Base-by-base conservation (phyloP, 2,329 filamentous ascomycete genomes). In the Diaporthe longicolla region DNA sequence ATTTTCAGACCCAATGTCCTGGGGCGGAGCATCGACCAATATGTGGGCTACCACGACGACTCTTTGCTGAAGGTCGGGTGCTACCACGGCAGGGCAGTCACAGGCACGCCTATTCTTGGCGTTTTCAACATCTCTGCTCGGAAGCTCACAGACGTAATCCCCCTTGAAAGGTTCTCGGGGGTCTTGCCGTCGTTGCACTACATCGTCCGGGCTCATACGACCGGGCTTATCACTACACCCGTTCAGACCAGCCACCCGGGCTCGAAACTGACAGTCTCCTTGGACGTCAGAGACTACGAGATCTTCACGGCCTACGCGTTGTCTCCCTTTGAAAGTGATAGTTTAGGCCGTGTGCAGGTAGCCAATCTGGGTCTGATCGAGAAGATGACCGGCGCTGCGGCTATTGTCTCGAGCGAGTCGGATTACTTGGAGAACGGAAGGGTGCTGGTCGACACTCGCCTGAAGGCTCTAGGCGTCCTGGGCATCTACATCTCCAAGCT, bases 371-470 rank as follows among this genome's bases (percentile, higher is more conserved):
- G 96, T 0, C 85, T 98, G 2, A 77, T 97, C 4, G 93, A 90
- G 2, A 98, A 98, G 82, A 97, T 98, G 94, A 95, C 95, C 0
- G 96, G 95, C 0, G 91, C 93, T 0, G 95, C 94, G 1, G 95
- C 95, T 0, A 88, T 98, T 10, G 85, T 93, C 1, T 87, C 86
- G 50, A 92, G 86, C n/a, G 87, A 89, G 37, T 88, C 92, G 58
- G 88, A 88, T 45, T 81, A 92, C 57, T 80, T 77, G 48, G 85
- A 87, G 10, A 92, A 90, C 73, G 91, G 91, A 0, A 85, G 90
- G 21, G 83, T 97, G 26, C 83, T 90, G 10, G 83, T 97, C 17
- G 90, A 91, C 78, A 90, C 93, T 1, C 89, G 88, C 19, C 81
- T 98, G 55, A 98, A 97, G 81, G 95, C 95, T 0, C 84, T 98